A percentile compares a stretch with the other conserved stretches of the same genome.
These are phyloP conservation scores for Groenewaldozyma tartarivorans DNA, from an alignment of 805 yeast species.

Conservation along the genomic window DNA sequence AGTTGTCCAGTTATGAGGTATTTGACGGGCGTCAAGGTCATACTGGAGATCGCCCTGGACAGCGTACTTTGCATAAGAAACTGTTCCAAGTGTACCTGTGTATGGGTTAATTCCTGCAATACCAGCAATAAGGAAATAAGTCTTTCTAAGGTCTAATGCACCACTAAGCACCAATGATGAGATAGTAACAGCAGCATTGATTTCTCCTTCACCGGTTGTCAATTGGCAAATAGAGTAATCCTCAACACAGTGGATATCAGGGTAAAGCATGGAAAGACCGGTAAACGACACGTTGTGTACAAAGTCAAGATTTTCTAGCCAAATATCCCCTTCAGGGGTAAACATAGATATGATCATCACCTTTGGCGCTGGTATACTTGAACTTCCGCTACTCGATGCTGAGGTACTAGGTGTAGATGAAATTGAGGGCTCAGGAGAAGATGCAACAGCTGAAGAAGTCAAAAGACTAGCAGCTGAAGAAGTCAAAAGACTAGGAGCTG, in stretches of 20 bases:
- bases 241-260: slow-evolving; percentile 44
- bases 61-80: slow-evolving; percentile 50
- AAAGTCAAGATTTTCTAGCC: slow-evolving; percentile 41
- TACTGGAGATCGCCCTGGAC: slow-evolving; percentile 54
- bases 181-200: slow-evolving; percentile 53
- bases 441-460: too few species aligned
- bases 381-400: too few species aligned
- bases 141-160: slow-evolving; percentile 45
- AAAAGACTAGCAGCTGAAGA: too few species aligned
- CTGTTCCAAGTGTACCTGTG: slow-evolving; percentile 49
- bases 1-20: slow-evolving; percentile 45
- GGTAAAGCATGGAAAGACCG: slow-evolving; percentile 55
- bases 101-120: slow-evolving; percentile 57
- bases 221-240: slow-evolving; percentile 48
- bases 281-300: slow-evolving; percentile 49
- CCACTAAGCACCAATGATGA: slow-evolving; percentile 47
- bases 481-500: too few species aligned
- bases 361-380: too few species aligned
- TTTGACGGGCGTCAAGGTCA: slow-evolving; percentile 44
- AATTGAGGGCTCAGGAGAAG: too few species aligned
- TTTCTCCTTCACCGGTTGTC: slow-evolving; percentile 63
- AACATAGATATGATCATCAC: slow-evolving; percentile 50
- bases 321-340: slow-evolving; percentile 41
- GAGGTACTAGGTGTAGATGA: too few species aligned
- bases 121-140: slow-evolving; percentile 57